These are phyloP conservation scores for Pleurotus tuoliensis DNA, from an alignment of 768 basidiomycete species.

Conservation along the genomic window DNA sequence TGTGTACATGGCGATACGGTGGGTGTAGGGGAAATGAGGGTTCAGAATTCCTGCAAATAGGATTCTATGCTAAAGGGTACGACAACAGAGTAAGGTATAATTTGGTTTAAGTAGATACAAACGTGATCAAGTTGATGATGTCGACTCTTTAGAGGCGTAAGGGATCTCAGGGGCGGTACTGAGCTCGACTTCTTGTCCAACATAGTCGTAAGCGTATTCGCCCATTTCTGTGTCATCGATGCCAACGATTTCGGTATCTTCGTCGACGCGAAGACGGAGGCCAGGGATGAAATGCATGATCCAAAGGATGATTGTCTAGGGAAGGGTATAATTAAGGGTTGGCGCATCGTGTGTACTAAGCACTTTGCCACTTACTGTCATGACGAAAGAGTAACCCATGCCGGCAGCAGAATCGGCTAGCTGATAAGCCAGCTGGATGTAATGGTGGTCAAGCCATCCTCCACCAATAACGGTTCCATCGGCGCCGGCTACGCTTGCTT, in stretches of 20 bases:
- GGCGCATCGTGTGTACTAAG: neutral
- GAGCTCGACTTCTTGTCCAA: slow-evolving; percentile 60
- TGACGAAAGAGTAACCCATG: slow-evolving; percentile 65
- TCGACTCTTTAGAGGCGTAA: neutral
- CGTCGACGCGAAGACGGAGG: slow-evolving; percentile 62
- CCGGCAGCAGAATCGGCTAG: slow-evolving; percentile 70
- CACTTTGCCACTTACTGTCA: slow-evolving; percentile 39
- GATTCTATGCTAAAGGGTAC: too few species aligned
- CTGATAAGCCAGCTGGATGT: slow-evolving; percentile 81
- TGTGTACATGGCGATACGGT: too few species aligned
- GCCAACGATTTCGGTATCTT: slow-evolving; percentile 75
- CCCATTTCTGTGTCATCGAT: slow-evolving; percentile 90
- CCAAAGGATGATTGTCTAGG: slow-evolving; percentile 75
- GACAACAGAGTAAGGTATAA: too few species aligned
- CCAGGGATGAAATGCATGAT: slow-evolving; percentile 86
- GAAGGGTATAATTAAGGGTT: neutral
- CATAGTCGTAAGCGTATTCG: slow-evolving; percentile 87
- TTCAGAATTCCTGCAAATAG: too few species aligned
- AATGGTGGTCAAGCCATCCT: slow-evolving; percentile 86
- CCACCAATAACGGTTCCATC: slow-evolving; percentile 75
- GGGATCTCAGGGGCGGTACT: neutral
- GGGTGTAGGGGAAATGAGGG: too few species aligned
- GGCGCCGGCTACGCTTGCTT: slow-evolving; percentile 70
- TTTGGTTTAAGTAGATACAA: neutral
- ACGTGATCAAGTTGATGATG: neutral